These are phyloP conservation scores for Tetrapisispora arboricola DNA, from an alignment of 805 yeast genomes.

Conservation along the genomic window DNA sequence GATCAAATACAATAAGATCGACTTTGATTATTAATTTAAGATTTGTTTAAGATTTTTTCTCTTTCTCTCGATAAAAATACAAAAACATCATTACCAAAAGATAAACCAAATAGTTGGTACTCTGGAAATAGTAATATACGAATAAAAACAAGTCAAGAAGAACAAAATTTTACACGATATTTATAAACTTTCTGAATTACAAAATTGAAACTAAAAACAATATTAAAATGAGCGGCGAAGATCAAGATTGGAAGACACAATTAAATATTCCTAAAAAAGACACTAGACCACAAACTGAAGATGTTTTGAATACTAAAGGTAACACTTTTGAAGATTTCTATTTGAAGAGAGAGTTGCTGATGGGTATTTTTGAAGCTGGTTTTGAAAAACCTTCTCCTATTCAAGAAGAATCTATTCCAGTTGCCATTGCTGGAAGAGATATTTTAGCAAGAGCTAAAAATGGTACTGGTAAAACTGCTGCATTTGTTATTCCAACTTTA, in stretches of 20 bases:
- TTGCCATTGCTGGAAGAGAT: conserved; percentile 91
- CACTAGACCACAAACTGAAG: conserved; percentile 93
- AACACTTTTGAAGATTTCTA: conserved; percentile 85
- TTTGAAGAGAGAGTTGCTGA: conserved; percentile 82
- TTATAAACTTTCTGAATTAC: too few species aligned
- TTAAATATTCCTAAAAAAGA: conserved; percentile 76
- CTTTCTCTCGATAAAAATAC: too few species aligned
- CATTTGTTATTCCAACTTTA: conserved; percentile 87
- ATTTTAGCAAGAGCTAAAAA: conserved; percentile 95
- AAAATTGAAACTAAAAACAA: too few species aligned
- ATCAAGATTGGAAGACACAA: conserved; percentile 57
- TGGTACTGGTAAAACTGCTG: conserved; percentile 98
- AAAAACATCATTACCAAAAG: too few species aligned
- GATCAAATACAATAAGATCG: too few species aligned
- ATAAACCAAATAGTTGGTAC: too few species aligned
- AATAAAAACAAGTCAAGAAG: too few species aligned
- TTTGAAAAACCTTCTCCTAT: conserved; percentile 97
- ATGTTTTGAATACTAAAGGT: conserved; percentile 86
- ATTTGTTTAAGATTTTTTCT: too few species aligned
- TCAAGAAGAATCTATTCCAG: conserved; percentile 95
- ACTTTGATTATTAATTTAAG: too few species aligned
- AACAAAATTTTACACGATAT: too few species aligned
- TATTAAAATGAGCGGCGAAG: background rate
- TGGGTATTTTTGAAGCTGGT: conserved; percentile 99
- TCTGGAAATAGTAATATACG: too few species aligned